Percentiles rank a stretch among this genome's conserved stretches.
These are phyloP conservation scores for Pseudodiploospora longispora DNA, from an alignment of 2,329 filamentous ascomycete genomes.

Conservation along the genomic window DNA sequence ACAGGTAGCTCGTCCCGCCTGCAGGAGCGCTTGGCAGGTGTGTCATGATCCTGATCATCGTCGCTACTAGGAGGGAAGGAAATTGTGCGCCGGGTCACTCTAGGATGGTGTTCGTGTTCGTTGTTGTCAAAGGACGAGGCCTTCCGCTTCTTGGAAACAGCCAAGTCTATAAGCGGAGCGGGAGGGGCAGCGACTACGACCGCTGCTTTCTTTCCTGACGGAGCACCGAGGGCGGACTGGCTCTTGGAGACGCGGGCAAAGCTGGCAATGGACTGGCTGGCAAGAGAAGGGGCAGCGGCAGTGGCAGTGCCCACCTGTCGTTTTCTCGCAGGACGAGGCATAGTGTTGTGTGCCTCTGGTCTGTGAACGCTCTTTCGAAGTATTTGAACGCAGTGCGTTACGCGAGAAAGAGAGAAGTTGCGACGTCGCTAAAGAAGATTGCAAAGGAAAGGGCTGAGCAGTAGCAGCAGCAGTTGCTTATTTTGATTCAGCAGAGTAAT, in stretches of 20 bases:
- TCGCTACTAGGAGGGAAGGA: constrained; percentile 27
- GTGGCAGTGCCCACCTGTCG: constrained; percentile 10
- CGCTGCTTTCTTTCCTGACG: constrained; percentile 27
- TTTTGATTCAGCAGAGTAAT: too few relatives aligned
- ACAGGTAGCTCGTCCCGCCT: constrained; percentile 16
- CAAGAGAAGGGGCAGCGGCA: not conserved
- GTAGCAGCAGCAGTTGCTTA: too few relatives aligned
- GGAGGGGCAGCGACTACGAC: constrained; percentile 7
- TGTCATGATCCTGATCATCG: constrained; percentile 14
- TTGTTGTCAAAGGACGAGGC: constrained; percentile 19
- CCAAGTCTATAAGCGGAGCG: constrained; percentile 13
- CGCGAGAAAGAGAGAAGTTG: too few relatives aligned
- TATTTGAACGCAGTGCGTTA: not conserved
- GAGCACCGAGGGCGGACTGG: constrained; percentile 14
- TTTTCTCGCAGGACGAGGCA: constrained; percentile 11
- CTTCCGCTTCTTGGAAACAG: constrained; percentile 31
- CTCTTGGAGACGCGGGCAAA: constrained; percentile 43
- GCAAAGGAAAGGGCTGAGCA: not conserved
- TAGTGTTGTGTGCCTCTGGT: not conserved
- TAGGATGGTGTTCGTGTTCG: constrained; percentile 17
- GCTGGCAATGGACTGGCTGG: constrained; percentile 28
- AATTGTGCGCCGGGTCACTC: constrained; percentile 18
- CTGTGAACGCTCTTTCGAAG: not conserved
- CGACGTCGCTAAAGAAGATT: not conserved
- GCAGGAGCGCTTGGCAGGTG: constrained; percentile 20